phyloP scores from a whole-genome alignment of 1,139 yeast genomes.

The Blastobotrys proliferans region DNA sequence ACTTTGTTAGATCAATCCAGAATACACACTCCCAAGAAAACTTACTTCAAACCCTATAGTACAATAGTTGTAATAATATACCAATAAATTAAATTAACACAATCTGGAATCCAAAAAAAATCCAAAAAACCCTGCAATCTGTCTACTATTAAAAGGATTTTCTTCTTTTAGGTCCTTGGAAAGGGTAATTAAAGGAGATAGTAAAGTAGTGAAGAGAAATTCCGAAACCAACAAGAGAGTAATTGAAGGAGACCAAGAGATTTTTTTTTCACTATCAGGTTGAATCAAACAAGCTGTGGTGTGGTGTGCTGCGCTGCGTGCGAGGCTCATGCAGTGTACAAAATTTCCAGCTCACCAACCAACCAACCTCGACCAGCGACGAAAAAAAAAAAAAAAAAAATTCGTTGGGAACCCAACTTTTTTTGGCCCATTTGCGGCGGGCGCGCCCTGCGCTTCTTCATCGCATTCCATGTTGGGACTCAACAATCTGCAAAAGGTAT shows the following conservation, averaged over 20 bases:
- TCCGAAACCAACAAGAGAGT: no score
- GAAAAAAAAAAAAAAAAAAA: neutral
- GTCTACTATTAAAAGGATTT: no score
- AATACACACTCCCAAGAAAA: neutral
- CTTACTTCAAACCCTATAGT: neutral
- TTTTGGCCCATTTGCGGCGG: slow-evolving; percentile 3
- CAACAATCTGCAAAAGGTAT: neutral
- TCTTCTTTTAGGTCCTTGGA: no score
- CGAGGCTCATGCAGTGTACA: no score
- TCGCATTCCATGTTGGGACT: slow-evolving; percentile 9
- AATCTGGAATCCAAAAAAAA: neutral
- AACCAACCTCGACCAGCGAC: neutral
- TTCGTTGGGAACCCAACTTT: neutral
- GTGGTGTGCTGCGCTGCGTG: no score
- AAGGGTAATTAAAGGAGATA: no score
- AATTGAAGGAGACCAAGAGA: no score
- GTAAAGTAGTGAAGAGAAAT: no score
- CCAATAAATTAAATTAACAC: neutral
- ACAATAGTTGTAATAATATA: neutral
- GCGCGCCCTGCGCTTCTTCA: slow-evolving; percentile 6
- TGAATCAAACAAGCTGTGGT: no score
- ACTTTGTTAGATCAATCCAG: neutral
- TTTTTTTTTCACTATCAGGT: no score
- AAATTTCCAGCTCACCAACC: no score
- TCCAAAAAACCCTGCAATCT: no score